A percentile compares a stretch with the other conserved stretches of the same genome.
Evolutionary conservation across 345 rosid species (phyloP).

Genomic region (Bruguiera parviflora): DNA sequence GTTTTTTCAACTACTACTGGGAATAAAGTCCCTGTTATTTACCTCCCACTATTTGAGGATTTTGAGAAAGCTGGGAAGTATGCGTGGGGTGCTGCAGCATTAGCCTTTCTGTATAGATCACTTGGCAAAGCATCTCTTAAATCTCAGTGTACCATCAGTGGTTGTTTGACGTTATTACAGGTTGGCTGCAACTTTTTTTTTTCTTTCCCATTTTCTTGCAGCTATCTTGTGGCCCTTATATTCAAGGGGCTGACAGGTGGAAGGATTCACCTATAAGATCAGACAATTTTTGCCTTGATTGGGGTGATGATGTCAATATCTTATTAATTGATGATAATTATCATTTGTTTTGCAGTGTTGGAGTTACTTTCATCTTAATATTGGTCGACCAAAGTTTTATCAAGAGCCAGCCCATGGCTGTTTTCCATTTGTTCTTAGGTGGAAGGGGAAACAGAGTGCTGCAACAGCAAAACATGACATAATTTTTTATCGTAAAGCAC

Average conservation of each 20-base stretch:
- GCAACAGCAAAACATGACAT: slow-evolving; percentile 86
- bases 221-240: neutral
- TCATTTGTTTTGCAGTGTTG: slow-evolving; percentile 58
- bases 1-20: slow-evolving; percentile 95
- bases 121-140: slow-evolving; percentile 96
- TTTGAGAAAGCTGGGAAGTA: slow-evolving; percentile 77
- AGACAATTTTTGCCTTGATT: neutral
- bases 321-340: slow-evolving; percentile 4
- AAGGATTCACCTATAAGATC: neutral
- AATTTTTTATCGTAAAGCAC: slow-evolving; percentile 74
- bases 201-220: neutral
- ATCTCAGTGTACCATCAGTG: slow-evolving; percentile 94
- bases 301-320: slow-evolving; percentile 9
- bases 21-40: slow-evolving; percentile 98
- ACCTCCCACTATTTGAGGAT: slow-evolving; percentile 81
- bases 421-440: slow-evolving; percentile 83
- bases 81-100: slow-evolving; percentile 98
- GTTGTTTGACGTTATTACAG: slow-evolving; percentile 92
- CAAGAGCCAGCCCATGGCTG: slow-evolving; percentile 74
- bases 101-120: slow-evolving; percentile 89
- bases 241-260: slow-evolving; percentile 2
- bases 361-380: slow-evolving; percentile 90
- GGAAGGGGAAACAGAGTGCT: slow-evolving; percentile 97
- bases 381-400: slow-evolving; percentile 86
- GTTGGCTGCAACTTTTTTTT: slow-evolving; percentile 26